Percentiles rank a stretch among this genome's conserved stretches.
phyloP scores from a whole-genome alignment of 202 grass and related monocot genomes.

The Saccharum hybrid region DNA sequence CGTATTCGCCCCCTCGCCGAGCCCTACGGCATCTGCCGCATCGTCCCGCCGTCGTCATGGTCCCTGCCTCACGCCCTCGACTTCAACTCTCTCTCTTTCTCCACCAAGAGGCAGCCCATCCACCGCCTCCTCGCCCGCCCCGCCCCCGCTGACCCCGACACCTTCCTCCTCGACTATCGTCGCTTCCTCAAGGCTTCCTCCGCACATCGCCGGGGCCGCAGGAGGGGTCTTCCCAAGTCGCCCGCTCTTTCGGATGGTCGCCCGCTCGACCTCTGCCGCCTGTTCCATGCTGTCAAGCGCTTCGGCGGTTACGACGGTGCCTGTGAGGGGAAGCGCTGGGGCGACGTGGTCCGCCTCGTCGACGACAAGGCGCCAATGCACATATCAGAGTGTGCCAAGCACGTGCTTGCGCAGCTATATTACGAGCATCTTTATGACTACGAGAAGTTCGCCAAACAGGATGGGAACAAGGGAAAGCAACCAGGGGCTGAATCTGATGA shows the following conservation, averaged over 20 bases:
- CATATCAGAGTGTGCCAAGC: constrained; percentile 83
- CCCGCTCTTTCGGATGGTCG: constrained; percentile 65
- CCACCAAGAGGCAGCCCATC: constrained; percentile 88
- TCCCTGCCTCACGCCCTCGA: constrained; percentile 65
- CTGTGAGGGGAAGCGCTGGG: constrained; percentile 65
- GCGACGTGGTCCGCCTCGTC: constrained; percentile 68
- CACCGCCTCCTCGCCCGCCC: constrained; percentile 77
- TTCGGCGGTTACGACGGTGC: constrained; percentile 75
- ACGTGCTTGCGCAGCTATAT: constrained; percentile 84
- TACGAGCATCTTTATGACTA: constrained; percentile 86
- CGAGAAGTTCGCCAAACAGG: constrained; percentile 60
- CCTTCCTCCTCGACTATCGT: constrained; percentile 83
- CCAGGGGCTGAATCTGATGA: constrained; percentile 35
- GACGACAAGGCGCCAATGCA: constrained; percentile 38
- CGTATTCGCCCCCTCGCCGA: constrained; percentile 77
- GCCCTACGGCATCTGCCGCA: constrained; percentile 86
- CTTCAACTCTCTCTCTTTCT: constrained; percentile 55
- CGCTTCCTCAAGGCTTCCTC: constrained; percentile 56
- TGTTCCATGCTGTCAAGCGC: constrained; percentile 85
- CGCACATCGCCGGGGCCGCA: constrained; percentile 46
- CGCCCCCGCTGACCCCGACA: constrained; percentile 74
- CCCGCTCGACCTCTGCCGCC: constrained; percentile 78
- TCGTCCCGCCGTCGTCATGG: constrained; percentile 83
- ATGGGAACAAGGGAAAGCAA: constrained; percentile 23
- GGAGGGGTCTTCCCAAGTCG: constrained; percentile 40